Evolutionary conservation across 2,329 filamentous ascomycete species (phyloP).

Genomic region (Botrytis elliptica): DNA sequence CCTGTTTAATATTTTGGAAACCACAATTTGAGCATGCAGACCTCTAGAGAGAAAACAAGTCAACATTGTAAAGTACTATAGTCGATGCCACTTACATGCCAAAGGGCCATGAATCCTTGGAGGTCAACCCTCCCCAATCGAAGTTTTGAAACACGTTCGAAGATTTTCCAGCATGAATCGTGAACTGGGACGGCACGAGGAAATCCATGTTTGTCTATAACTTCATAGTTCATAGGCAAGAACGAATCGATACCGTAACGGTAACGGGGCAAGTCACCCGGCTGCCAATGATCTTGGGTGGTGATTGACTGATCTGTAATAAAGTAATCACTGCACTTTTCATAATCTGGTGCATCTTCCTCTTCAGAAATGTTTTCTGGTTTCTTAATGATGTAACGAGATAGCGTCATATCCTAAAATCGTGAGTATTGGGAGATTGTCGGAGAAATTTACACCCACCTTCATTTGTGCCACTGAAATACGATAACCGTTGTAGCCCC

Average conservation of each 20-base stretch:
- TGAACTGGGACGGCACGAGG: slow-evolving; percentile 21
- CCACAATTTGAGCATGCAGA: slow-evolving; percentile 22
- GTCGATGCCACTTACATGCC: slow-evolving; percentile 14
- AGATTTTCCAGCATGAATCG: slow-evolving; percentile 27
- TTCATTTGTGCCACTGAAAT: background rate
- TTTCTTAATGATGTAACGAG: slow-evolving; percentile 24
- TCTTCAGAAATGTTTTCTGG: slow-evolving; percentile 3
- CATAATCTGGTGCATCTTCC: slow-evolving; percentile 16
- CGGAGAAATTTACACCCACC: background rate
- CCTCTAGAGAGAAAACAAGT: background rate
- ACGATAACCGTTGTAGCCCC: slow-evolving; percentile 1
- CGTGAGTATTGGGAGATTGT: background rate
- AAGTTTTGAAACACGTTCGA: slow-evolving; percentile 22
- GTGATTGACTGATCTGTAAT: slow-evolving; percentile 19
- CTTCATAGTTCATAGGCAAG: slow-evolving; percentile 9
- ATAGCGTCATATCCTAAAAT: slow-evolving; percentile 6
- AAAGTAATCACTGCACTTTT: slow-evolving; percentile 22
- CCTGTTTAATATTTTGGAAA: slow-evolving; percentile 21
- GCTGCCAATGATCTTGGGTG: background rate
- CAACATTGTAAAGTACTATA: background rate
- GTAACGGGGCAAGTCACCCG: background rate
- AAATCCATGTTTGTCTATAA: background rate
- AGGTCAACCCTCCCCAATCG: slow-evolving; percentile 25
- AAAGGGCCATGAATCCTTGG: slow-evolving; percentile 24
- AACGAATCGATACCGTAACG: slow-evolving; percentile 14